Base-by-base conservation (phyloP, 805 yeast species). In the Suhomyces sp. region DNA sequence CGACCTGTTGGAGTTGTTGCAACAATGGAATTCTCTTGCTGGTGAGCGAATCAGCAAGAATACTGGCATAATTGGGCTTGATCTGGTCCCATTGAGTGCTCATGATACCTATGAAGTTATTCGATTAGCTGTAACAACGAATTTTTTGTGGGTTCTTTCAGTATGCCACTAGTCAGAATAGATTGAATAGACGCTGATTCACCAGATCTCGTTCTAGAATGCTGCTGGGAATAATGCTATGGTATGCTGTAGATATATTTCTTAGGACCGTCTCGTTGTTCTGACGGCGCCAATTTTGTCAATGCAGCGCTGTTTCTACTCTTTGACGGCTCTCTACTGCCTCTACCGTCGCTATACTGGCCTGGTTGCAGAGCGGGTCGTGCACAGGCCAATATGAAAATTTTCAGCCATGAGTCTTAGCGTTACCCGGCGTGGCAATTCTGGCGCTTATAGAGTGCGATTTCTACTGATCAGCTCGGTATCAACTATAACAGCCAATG, bases 401-500 rank as follows among this genome's bases (percentile, higher is more conserved):
- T 21, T 48, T 44, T 44, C 35, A 37, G 31, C 49, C 17, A 43
- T 31, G 9, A 13, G 9, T 24, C 6, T 25, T 13, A 25, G 24
- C 27, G 25, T 44, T 44, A 44, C 47, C 47, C 47, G 47, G 47
- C 25, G 15, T n/a, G n/a, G n/a, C n/a, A n/a, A n/a, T n/a, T n/a
- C n/a, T n/a, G n/a, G n/a, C n/a, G n/a, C n/a, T n/a, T n/a, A n/a
- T n/a, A n/a, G n/a, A n/a, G n/a, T n/a, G n/a, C n/a, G n/a, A n/a
- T n/a, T n/a, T n/a, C n/a, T n/a, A n/a, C n/a, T n/a, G n/a, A n/a
- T n/a, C n/a, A n/a, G n/a, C 31, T 12, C 12, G 21, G 43, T 60
- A 77, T 76, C 83, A 79, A 78, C 83, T 79, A 79, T 76, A 69
- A 75, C 82, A 79, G 82, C 76, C 82, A 70, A 76, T 77, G 82